Evolutionary conservation across 1,284 basidiomycete genomes (phyloP), one percentile per base, ranked within the genome.

Genomic region (Sanghuangporus baumii): DNA sequence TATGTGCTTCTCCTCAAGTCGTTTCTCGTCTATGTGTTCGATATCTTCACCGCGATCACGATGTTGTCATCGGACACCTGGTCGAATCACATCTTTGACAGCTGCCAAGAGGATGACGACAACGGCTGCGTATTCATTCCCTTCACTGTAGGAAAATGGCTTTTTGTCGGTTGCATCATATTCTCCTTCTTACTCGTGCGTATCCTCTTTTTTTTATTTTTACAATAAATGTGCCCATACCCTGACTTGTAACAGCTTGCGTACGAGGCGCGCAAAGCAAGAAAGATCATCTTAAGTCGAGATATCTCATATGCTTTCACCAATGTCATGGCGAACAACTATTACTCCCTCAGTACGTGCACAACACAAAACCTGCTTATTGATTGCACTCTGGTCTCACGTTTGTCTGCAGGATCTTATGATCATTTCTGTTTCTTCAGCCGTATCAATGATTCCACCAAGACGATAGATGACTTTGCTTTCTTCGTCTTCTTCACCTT

Each of bases 401-500:
- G 55, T 11, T 48, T 59, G 37, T 61, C 23, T 48, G 31, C 71
- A 91, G 93, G 92, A 62, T 94, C 91, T 54, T 99, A 98, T 74
- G 89, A 97, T 74, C 93, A 97, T 74, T 98, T 97, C 73, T 98
- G 96, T 76, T 95, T 99, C 80, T 99, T 98, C 75, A 89, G 91
- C 69, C 94, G 97, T 70, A 98, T 99, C 76, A 89, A 90, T 71
- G 89, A 93, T 71, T 98, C 96, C 38, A 96, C 94, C 37, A 98
- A 97, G 83, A 89, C 88, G 69, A 95, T 91, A 74, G 96, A 99
- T 74, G 94, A 97, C 71, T 94, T 98, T 75, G 94, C 96, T 55
- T 98, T 99, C 83, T 99, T 98, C 76, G 87, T 98, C 74, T 99
- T 98, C 85, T 99, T 99, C 78, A 92, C 92, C 1, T 99, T 99